Percentiles rank a stretch among this genome's conserved stretches.
Evolutionary conservation across 345 rosid genomes (phyloP).

Genomic region (Theobroma cacao): DNA sequence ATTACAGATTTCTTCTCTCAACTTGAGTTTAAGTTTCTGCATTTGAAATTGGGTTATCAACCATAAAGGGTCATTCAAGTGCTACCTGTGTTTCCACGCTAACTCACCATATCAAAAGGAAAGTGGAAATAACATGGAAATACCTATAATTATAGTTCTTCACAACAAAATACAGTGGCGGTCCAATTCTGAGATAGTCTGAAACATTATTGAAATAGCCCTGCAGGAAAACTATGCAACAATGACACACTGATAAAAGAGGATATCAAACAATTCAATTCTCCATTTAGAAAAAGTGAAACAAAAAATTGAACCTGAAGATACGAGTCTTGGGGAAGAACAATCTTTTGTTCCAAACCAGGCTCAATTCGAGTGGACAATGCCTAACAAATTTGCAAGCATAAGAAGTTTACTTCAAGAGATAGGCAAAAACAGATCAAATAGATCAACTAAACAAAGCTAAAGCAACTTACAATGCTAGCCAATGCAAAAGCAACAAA

Average conservation of each 20-base stretch:
- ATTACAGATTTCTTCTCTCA: too few species aligned
- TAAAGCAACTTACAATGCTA: slow-evolving; percentile 68
- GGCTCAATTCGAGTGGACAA: slow-evolving; percentile 83
- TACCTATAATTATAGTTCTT: slow-evolving; percentile 94
- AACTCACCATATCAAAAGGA: too few species aligned
- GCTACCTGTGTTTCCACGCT: too few species aligned
- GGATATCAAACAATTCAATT: slow-evolving; percentile 1
- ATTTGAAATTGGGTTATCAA: too few species aligned
- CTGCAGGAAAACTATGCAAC: slow-evolving; percentile 36
- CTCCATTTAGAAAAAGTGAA: slow-evolving; percentile 1
- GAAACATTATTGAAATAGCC: slow-evolving; percentile 84
- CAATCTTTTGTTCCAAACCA: slow-evolving; percentile 94
- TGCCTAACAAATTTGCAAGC: slow-evolving; percentile 51
- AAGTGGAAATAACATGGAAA: slow-evolving; percentile 15
- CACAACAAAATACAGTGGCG: slow-evolving; percentile 89
- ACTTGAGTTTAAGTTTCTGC: too few species aligned
- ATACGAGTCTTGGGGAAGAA: slow-evolving; percentile 93
- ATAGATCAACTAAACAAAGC: not conserved
- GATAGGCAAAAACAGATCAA: not conserved
- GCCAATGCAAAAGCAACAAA: slow-evolving; percentile 78
- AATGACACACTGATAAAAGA: slow-evolving; percentile 20
- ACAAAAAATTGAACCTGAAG: slow-evolving; percentile 67
- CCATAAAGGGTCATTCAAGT: too few species aligned
- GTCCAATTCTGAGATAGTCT: slow-evolving; percentile 86
- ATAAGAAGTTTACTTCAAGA: slow-evolving; percentile 9